phyloP scores from a whole-genome alignment of 2,329 filamentous ascomycete genomes.

The Trichoderma oligosporum region DNA sequence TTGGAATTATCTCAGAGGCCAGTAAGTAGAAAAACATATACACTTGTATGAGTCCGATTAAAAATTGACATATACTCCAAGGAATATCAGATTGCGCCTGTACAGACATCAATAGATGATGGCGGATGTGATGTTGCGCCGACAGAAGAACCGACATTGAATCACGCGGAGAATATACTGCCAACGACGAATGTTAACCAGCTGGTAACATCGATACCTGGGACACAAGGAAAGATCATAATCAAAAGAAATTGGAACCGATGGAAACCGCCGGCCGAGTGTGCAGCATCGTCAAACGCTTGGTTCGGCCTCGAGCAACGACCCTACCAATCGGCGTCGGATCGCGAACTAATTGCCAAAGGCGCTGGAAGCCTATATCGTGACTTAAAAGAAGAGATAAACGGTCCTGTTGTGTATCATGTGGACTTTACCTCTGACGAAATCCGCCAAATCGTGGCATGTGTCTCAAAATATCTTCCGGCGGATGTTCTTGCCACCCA shows the following conservation, averaged over 20 bases:
- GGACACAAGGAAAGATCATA: neutral
- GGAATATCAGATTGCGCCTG: neutral
- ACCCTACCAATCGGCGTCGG: conserved; percentile 28
- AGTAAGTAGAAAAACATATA: conserved; percentile 20
- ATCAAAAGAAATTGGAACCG: neutral
- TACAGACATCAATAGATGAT: neutral
- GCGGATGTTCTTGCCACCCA: conserved; percentile 21
- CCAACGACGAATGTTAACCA: neutral
- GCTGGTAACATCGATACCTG: neutral
- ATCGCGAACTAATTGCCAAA: conserved; percentile 29
- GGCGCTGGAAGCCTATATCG: conserved; percentile 23
- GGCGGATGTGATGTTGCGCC: neutral
- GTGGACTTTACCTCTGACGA: conserved; percentile 46
- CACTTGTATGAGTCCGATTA: neutral
- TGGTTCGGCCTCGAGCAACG: conserved; percentile 20
- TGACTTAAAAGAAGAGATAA: neutral
- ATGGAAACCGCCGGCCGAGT: neutral
- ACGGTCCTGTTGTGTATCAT: conserved; percentile 35
- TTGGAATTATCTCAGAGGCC: conserved; percentile 22
- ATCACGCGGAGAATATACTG: neutral
- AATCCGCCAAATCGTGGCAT: conserved; percentile 28
- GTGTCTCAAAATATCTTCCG: conserved; percentile 22
- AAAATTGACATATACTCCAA: neutral
- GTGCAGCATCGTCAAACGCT: conserved; percentile 4
- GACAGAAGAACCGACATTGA: neutral